Percentiles rank a stretch among this genome's conserved stretches.
Conservation (phyloP, 148 eudicot species). For the Camellia sinensis region DNA sequence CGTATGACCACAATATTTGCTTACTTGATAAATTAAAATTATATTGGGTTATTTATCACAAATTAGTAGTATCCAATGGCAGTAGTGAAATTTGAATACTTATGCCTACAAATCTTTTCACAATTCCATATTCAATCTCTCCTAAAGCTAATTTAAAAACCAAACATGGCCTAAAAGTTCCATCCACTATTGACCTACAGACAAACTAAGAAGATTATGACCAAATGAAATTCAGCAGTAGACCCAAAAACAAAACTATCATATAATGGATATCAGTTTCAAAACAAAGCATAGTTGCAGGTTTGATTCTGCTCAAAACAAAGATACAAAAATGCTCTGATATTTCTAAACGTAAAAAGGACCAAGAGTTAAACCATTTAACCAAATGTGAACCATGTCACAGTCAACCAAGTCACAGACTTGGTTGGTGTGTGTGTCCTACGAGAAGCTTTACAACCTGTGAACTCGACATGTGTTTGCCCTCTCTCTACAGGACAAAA, state of each 20-base stretch:
- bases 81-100: too few relatives aligned
- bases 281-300: too few relatives aligned
- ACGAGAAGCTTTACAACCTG: conserved; percentile 15
- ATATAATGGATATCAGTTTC: too few relatives aligned
- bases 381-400: conserved; percentile 8
- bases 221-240: too few relatives aligned
- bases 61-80: background rate
- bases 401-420: conserved; percentile 9
- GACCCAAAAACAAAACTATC: background rate
- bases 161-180: too few relatives aligned
- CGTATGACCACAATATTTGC: background rate
- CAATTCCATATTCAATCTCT: too few relatives aligned
- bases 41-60: background rate
- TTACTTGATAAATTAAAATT: too few relatives aligned
- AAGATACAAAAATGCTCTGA: background rate
- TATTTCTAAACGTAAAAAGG: background rate
- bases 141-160: too few relatives aligned
- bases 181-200: too few relatives aligned
- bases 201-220: too few relatives aligned
- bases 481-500: background rate
- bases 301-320: background rate
- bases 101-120: too few relatives aligned
- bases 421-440: conserved; percentile 16
- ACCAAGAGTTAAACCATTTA: too few relatives aligned
- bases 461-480: conserved; percentile 17